phyloP scores from a whole-genome alignment of 2,329 filamentous ascomycete genomes.

The Torrubiella hemipterigena region DNA sequence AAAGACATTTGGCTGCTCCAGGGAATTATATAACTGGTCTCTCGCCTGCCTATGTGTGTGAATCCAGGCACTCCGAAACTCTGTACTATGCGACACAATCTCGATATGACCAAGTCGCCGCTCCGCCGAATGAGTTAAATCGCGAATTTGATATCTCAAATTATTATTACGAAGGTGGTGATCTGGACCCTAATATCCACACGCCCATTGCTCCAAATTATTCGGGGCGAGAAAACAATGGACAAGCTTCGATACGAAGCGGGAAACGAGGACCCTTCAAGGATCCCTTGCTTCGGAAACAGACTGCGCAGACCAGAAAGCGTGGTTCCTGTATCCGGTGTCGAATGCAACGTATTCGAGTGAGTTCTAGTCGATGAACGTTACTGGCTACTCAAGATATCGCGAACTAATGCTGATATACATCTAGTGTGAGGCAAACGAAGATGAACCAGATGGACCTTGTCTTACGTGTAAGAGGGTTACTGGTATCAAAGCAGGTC shows the following conservation, averaged over 20 bases:
- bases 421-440: conserved; percentile 39
- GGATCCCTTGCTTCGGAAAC: conserved; percentile 34
- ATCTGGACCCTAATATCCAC: too few relatives aligned
- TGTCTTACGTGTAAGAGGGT: conserved; percentile 44
- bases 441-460: conserved; percentile 29
- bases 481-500: conserved; percentile 34
- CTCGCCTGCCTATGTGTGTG: too few relatives aligned
- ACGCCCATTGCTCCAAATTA: conserved; percentile 6
- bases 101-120: too few relatives aligned
- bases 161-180: too few relatives aligned
- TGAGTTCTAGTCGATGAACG: conserved; percentile 21
- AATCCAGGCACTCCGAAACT: too few relatives aligned
- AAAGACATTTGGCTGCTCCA: too few relatives aligned
- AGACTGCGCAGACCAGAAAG: conserved; percentile 44
- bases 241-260: too few relatives aligned
- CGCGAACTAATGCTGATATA: conserved; percentile 1
- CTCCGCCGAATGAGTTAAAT: too few relatives aligned
- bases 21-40: too few relatives aligned
- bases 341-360: conserved; percentile 49
- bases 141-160: too few relatives aligned
- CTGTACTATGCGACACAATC: too few relatives aligned
- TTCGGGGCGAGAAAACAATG: too few relatives aligned
- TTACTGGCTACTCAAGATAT: not conserved
- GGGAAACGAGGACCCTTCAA: conserved; percentile 41
- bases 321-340: conserved; percentile 49